Base-by-base conservation (phyloP, 1,139 yeast genomes). In the Torulaspora globosa region DNA sequence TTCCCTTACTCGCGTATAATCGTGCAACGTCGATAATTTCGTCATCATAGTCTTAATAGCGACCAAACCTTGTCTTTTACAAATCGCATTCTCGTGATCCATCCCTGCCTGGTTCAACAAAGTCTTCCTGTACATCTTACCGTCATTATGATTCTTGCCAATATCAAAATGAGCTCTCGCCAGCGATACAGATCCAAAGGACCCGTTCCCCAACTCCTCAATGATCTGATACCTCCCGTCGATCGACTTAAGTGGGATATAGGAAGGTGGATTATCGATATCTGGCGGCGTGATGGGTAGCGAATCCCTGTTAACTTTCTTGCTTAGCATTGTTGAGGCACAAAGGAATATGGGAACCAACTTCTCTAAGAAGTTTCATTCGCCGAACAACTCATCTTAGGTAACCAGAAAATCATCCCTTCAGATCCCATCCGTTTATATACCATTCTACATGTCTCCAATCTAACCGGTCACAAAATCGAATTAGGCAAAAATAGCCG, bases 21-120 rank as follows among this genome's bases (percentile, higher is more conserved):
- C 88, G 31, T 71, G 70, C 36, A 80, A 63, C 9, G 70, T 65
- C 1, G 72, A 64, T 39, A 80, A 63, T 49, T 73, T 70, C 48
- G 76, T 75, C 48, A 79, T 79, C 83, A 90, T 80, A 5, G 87
- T 80, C 65, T 92, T 92, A 46, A 92, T 77, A 1, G 98, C 98
- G 42, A 89, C 95, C 47, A 82, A 65, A 32, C 77, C 72, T 36
- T 65, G 63, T 32, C 49, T 49, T 49, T 67, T 67, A 41, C 67
- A 67, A 33, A 55, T 49, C 40, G 50, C 52, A 48, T 68, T 69
- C 36, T 65, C 67, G 41, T 60, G 50, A 8, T 46, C 43, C 29
- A 55, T 56, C 10, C 54, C 49, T 19, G 51, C 58, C 51, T 51
- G 82, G 26, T 76, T 75, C 61, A 82, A 59, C 52, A 82, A 63